These are phyloP conservation scores for Coemansia sp. DNA, from an alignment of 192 early-diverging fungal genomes.

Conservation along the genomic window DNA sequence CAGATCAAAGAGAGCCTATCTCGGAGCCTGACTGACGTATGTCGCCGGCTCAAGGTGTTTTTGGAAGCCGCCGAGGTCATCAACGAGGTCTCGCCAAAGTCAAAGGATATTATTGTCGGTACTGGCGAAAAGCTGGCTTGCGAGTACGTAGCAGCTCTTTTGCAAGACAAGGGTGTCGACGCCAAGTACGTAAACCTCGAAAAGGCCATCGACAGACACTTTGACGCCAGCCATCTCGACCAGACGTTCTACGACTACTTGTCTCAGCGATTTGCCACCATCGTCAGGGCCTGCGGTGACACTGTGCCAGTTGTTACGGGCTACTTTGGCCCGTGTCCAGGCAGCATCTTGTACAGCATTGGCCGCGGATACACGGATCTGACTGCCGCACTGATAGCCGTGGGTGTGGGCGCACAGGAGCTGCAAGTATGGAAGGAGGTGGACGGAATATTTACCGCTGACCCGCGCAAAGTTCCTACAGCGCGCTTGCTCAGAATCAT, in stretches of 20 bases:
- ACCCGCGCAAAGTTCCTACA: constrained; percentile 91
- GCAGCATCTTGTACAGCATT: constrained; percentile 85
- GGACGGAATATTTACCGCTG: constrained; percentile 98
- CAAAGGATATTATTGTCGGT: constrained; percentile 92
- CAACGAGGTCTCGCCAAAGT: constrained; percentile 95
- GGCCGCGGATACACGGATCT: constrained; percentile 99
- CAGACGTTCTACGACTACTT: constrained; percentile 98
- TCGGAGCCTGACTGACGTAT: constrained; percentile 75
- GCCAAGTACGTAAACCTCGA: constrained; percentile 88
- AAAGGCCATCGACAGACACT: constrained; percentile 79
- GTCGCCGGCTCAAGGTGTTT: constrained; percentile 77
- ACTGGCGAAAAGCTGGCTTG: constrained; percentile 95
- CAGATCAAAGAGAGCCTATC: constrained; percentile 59
- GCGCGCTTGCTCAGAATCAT: constrained; percentile 89
- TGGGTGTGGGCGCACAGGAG: constrained; percentile 85
- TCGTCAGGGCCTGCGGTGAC: constrained; percentile 62
- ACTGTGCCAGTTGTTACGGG: constrained; percentile 93
- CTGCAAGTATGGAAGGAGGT: constrained; percentile 99
- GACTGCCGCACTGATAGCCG: constrained; percentile 93
- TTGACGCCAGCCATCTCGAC: constrained; percentile 78
- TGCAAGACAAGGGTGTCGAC: constrained; percentile 78
- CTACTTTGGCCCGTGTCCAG: constrained; percentile 97
- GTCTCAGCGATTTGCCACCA: constrained; percentile 64
- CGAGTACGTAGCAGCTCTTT: constrained; percentile 80
- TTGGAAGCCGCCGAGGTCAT: constrained; percentile 95